A percentile compares a stretch with the other conserved stretches of the same genome.
These are phyloP conservation scores for Salix udensis DNA, from an alignment of 345 rosid genomes.

Conservation along the genomic window DNA sequence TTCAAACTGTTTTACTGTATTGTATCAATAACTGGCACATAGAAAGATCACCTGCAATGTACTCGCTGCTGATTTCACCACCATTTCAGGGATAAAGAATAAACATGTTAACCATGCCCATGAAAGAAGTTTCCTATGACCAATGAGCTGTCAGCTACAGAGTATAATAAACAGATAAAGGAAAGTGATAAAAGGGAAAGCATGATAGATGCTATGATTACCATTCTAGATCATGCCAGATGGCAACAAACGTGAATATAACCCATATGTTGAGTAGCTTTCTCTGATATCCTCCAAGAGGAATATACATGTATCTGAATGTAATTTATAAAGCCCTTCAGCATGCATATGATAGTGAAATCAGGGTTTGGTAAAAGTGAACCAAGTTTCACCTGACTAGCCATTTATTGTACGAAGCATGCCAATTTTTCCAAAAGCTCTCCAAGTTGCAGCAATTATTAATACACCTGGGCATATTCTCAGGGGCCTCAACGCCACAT, in stretches of 20 bases:
- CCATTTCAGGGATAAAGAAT: conserved; percentile 87
- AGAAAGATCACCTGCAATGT: conserved; percentile 49
- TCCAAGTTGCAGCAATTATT: conserved; percentile 88
- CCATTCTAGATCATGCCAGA: conserved; percentile 99
- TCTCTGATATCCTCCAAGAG: conserved; percentile 83
- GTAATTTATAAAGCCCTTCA: not conserved
- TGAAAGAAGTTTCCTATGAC: conserved; percentile 84
- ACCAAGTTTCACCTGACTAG: conserved; percentile 67
- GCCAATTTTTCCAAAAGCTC: conserved; percentile 98
- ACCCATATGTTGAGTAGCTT: conserved; percentile 86
- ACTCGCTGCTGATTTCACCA: conserved; percentile 67
- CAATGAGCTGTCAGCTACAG: conserved; percentile 24
- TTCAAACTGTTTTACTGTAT: not conserved
- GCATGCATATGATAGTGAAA: conserved; percentile 5
- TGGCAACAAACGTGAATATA: conserved; percentile 87
- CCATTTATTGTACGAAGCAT: conserved; percentile 97
- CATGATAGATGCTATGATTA: conserved; percentile 24
- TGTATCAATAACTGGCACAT: not conserved
- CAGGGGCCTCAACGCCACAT: conserved; percentile 81
- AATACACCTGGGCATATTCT: conserved; percentile 90
- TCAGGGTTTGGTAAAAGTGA: conserved; percentile 1
- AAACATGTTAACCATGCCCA: conserved; percentile 99
- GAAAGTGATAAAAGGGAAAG: not conserved
- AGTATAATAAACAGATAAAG: too few relatives aligned
- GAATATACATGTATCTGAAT: conserved; percentile 88